phyloP scores from a whole-genome alignment of 208 protist species.

The Wallacemonas sp. region DNA sequence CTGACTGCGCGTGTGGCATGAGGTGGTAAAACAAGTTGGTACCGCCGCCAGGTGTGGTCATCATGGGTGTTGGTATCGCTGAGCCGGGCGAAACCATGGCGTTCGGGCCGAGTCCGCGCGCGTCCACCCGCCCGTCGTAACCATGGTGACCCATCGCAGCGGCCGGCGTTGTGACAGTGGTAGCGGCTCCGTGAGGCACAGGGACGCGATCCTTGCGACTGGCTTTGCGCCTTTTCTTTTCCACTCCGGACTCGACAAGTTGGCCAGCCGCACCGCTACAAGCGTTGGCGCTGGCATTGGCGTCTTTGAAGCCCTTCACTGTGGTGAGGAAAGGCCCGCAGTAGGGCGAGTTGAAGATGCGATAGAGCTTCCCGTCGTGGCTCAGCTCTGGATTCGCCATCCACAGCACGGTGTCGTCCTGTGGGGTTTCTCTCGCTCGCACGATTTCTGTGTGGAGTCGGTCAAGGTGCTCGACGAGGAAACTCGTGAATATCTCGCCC shows the following conservation, averaged over 20 bases:
- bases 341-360: slow-evolving; percentile 59
- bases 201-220: background rate
- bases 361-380: slow-evolving; percentile 69
- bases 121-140: too few species aligned
- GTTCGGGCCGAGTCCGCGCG: too few species aligned
- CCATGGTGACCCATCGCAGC: too few species aligned
- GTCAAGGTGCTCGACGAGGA: slow-evolving; percentile 41
- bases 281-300: background rate
- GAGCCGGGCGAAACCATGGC: too few species aligned
- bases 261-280: background rate
- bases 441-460: slow-evolving; percentile 60
- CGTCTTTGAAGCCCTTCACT: slow-evolving; percentile 31
- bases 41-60: too few species aligned
- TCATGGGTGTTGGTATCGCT: too few species aligned
- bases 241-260: too few species aligned
- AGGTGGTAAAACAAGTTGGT: too few species aligned
- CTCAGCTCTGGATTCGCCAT: slow-evolving; percentile 36
- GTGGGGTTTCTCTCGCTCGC: slow-evolving; percentile 43
- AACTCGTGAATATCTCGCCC: slow-evolving; percentile 25
- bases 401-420: slow-evolving; percentile 34
- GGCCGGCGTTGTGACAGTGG: too few species aligned
- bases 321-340: slow-evolving; percentile 74
- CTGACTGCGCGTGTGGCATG: too few species aligned
- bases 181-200: too few species aligned
- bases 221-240: background rate